Evolutionary conservation across 176 grass and related monocot genomes (phyloP), one percentile per base, ranked within the genome.

Genomic region (Musa beccarii): DNA sequence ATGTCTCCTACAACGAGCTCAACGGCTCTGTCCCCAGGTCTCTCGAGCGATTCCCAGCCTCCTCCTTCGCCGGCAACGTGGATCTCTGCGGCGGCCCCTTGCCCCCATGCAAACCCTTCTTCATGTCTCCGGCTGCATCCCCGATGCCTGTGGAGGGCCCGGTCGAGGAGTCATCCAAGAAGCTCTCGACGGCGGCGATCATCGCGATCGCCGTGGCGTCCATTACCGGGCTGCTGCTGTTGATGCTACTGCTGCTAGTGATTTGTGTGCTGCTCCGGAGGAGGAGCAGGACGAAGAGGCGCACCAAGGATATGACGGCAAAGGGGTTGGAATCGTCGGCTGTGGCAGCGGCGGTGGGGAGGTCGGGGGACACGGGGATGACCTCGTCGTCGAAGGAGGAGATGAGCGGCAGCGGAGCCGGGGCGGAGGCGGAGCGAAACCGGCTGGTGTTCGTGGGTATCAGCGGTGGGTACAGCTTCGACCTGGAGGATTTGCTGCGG

Each of bases 401-500:
- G 4, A 73, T 70, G 43, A 70, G 65, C 80, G 2, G 81, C 62
- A 1, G 78, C 2, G 49, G 78, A 15, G 17, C 43, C 9, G 71
- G 22, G 52, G 71, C 26, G 11, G 71, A 73, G 11, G n/a, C 68
- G 14, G 81, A 81, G 72, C 86, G 68, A 17, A 85, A 80, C 14
- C 75, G 77, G 63, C 77, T 97, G 63, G 89, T 97, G 76, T 97
- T 97, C 74, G 84, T 97, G 52, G 87, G 89, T 10, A 81, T 59
- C 54, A 81, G 76, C 0, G 84, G 73, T 1, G 68, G 52, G 3
- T 90, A 98, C 77, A 93, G 84, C 55, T 98, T 98, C 77, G 94
- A 98, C 76, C 83, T 93, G 84, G 90, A 98, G 80, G 94, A 98
- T 67, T 84, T 98, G 55, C 79, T 98, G 78, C 90, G 94, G 16